Evolutionary conservation across 2,329 filamentous ascomycete genomes (phyloP).

Genomic region (Colletotrichum chlorophyti): DNA sequence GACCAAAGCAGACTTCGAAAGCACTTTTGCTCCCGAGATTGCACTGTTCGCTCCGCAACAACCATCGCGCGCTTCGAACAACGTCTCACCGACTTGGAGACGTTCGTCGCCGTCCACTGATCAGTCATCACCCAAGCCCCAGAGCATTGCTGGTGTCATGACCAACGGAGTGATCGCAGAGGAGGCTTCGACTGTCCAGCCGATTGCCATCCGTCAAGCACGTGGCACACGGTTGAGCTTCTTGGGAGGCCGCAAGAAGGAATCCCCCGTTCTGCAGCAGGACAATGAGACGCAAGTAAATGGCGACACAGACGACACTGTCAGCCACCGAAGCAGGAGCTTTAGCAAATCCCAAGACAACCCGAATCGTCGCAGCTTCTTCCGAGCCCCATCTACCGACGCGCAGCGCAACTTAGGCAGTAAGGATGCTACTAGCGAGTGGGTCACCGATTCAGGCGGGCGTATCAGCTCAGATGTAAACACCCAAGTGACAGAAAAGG

Average conservation of each 20-base stretch:
- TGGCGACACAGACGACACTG: conserved; percentile 37
- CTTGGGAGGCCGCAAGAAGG: conserved; percentile 60
- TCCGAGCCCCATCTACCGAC: conserved; percentile 47
- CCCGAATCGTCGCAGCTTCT: conserved; percentile 50
- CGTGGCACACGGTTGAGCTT: conserved; percentile 64
- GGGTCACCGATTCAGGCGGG: conserved; percentile 38
- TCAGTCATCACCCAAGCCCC: conserved; percentile 37
- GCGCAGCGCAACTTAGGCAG: conserved; percentile 27
- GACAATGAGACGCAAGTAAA: conserved; percentile 38
- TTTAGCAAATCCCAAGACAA: conserved; percentile 40
- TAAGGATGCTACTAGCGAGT: conserved; percentile 34
- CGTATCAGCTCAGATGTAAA: conserved; percentile 34
- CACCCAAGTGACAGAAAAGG: conserved; percentile 31
- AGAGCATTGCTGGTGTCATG: conserved; percentile 42
- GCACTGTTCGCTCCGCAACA: conserved; percentile 64
- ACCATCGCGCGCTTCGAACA: conserved; percentile 47
- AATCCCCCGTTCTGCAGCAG: conserved; percentile 36
- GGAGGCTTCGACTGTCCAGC: conserved; percentile 57
- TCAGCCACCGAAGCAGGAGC: conserved; percentile 33
- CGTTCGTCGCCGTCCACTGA: conserved; percentile 56
- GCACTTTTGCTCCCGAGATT: conserved; percentile 70
- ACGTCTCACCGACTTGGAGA: conserved; percentile 53
- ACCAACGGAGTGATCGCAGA: conserved; percentile 48
- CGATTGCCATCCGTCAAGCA: conserved; percentile 56
- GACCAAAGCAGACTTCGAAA: conserved; percentile 61